These are phyloP conservation scores for Cornus controversa DNA, from an alignment of 148 eudicot genomes.

Conservation along the genomic window DNA sequence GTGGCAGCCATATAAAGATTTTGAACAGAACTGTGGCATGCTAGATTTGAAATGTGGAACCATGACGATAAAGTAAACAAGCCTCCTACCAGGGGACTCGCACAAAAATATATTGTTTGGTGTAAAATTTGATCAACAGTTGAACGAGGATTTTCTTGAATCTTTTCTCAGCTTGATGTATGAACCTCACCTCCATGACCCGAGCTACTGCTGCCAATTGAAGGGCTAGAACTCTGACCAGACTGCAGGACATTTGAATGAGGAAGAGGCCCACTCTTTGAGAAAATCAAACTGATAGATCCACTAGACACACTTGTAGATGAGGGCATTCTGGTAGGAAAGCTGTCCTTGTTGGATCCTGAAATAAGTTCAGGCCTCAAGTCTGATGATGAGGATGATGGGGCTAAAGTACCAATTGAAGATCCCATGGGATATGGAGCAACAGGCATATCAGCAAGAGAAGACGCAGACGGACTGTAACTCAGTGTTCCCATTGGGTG, in stretches of 20 bases:
- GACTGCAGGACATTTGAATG: slow-evolving; percentile 45
- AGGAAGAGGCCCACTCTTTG: slow-evolving; percentile 49
- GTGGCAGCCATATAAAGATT: slow-evolving; percentile 31
- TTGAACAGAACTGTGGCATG: slow-evolving; percentile 23
- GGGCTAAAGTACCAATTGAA: slow-evolving; percentile 65
- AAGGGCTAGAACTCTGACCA: slow-evolving; percentile 36
- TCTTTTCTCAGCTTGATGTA: slow-evolving; percentile 38
- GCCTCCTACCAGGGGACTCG: slow-evolving; percentile 20
- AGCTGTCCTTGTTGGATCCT: slow-evolving; percentile 44
- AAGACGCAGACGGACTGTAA: slow-evolving; percentile 93
- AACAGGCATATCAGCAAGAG: slow-evolving; percentile 93
- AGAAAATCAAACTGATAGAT: slow-evolving; percentile 55
- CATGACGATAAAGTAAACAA: slow-evolving; percentile 11
- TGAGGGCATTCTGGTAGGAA: slow-evolving; percentile 41
- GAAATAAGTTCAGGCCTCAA: slow-evolving; percentile 53
- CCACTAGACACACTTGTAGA: slow-evolving; percentile 51
- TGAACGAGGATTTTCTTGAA: slow-evolving; percentile 11
- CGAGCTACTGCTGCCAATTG: slow-evolving; percentile 33
- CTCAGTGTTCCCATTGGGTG: slow-evolving; percentile 76
- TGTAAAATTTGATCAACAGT: slow-evolving; percentile 31
- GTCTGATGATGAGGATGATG: slow-evolving; percentile 87
- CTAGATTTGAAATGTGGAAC: slow-evolving; percentile 24
- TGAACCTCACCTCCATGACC: slow-evolving; percentile 37
- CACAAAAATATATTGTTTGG: slow-evolving; percentile 25
- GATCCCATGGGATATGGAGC: slow-evolving; percentile 93